Percentiles rank a stretch among this genome's conserved stretches.
These are phyloP conservation scores for Musa balbisiana DNA, from an alignment of 202 grass and related monocot genomes.

Conservation along the genomic window DNA sequence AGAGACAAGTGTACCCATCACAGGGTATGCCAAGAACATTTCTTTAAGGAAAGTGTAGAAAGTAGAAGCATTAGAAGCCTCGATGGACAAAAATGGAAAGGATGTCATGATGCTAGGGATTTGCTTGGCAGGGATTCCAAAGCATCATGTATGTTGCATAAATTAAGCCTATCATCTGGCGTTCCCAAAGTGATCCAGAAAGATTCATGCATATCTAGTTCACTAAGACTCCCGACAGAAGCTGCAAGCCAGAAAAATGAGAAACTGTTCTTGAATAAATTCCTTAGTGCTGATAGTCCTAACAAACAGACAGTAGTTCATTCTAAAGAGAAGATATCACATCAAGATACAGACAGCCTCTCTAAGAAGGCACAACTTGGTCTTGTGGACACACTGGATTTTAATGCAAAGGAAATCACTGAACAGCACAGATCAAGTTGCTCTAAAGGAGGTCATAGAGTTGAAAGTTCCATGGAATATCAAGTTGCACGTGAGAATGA, in stretches of 20 bases:
- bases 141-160: slow-evolving; percentile 13
- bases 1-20: slow-evolving; percentile 14
- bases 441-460: slow-evolving; percentile 17
- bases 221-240: slow-evolving; percentile 21
- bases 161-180: slow-evolving; percentile 24
- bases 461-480: slow-evolving; percentile 23
- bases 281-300: slow-evolving; percentile 14
- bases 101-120: slow-evolving; percentile 31
- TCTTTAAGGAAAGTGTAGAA: slow-evolving; percentile 17
- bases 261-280: slow-evolving; percentile 1
- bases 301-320: background rate
- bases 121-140: slow-evolving; percentile 9
- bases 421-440: background rate
- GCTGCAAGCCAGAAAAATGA: background rate
- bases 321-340: slow-evolving; percentile 8
- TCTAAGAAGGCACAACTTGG: background rate
- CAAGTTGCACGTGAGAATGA: slow-evolving; percentile 1
- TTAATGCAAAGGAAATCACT: background rate
- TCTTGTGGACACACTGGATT: background rate
- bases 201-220: slow-evolving; percentile 22
- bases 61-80: slow-evolving; percentile 38
- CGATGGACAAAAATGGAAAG: slow-evolving; percentile 35
- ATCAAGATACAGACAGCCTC: background rate
- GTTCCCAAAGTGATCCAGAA: slow-evolving; percentile 10
- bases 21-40: background rate